phyloP scores from a whole-genome alignment of 176 grass and related monocot genomes.

The Eragrostis nindensis region DNA sequence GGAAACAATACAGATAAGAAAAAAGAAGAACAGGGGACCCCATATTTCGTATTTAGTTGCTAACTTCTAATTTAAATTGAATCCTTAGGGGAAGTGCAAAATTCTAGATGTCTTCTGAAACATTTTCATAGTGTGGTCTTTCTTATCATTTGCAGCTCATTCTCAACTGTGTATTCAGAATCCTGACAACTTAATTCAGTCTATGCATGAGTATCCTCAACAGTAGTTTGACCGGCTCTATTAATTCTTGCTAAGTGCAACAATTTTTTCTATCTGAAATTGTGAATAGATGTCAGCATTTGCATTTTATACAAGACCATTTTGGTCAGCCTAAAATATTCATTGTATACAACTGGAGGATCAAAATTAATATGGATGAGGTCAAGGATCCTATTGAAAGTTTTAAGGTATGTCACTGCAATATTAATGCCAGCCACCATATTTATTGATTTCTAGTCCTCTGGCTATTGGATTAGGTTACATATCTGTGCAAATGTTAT shows the following conservation, averaged over 20 bases:
- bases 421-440: background rate
- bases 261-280: slow-evolving; percentile 9
- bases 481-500: background rate
- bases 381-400: slow-evolving; percentile 78
- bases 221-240: background rate
- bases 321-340: slow-evolving; percentile 4
- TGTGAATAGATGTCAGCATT: background rate
- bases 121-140: background rate
- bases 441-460: slow-evolving; percentile 2
- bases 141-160: background rate
- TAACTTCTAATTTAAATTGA: background rate
- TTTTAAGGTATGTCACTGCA: slow-evolving; percentile 72
- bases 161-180: background rate
- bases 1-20: background rate
- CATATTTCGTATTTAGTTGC: background rate
- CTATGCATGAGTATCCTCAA: background rate
- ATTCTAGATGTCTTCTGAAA: background rate
- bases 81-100: background rate
- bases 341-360: slow-evolving; percentile 57
- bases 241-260: slow-evolving; percentile 1
- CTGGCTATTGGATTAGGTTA: background rate
- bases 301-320: slow-evolving; percentile 35
- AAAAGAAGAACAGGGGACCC: background rate
- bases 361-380: slow-evolving; percentile 94
- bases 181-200: background rate